Evolutionary conservation across 768 basidiomycete species (phyloP), one percentile per base, ranked within the genome.

Genomic region (Podaxis pistillaris): DNA sequence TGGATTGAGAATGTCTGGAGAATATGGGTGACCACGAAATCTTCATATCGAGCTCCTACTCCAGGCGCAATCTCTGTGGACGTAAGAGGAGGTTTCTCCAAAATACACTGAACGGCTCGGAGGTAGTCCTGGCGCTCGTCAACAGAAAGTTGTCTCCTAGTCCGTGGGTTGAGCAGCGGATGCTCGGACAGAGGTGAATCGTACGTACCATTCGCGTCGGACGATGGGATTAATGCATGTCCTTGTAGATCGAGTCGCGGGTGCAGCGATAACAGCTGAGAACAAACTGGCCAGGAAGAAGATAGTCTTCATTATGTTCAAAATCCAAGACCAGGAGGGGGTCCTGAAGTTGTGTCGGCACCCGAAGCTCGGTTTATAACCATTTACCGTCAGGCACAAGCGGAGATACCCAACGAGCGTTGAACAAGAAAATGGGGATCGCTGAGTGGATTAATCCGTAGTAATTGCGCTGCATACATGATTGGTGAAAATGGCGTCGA

Each of bases 11-110:
- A 52, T 4, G 69, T 72, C 36, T 70, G 69, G 3, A 63, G 56
- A 41, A 70, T 71, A 52, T 73, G 72, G 8, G 67, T 66, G 4
- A 59, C 68, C 17, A 67, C 63, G 30, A 71, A 68, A 57, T 74
- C 72, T 36, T 74, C 73, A 51, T 65, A 72, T 19, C 72, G 68
- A 17, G 69, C 56, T 11, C 65, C 67, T 1, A 64, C 68, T 19
- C 71, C 71, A 6, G 66, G 64, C 19, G 65, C 62, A 24, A 66
- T 56, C 12, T 62, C 38, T 17, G 53, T 63, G 4, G 70, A 63
- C 4, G 65, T 69, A 17, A 66, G 56, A 15, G 65, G 66, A 11
- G 68, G 66, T 55, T 65, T 68, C 8, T 19, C 53, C 30, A 67
- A 59, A 26, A 73, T 46, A 41, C 71, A 71, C 30, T 68, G 55